A percentile compares a stretch with the other conserved stretches of the same genome.
These are phyloP conservation scores for Jaltomata sinuosa DNA, from an alignment of 257 asterid species.

Conservation along the genomic window DNA sequence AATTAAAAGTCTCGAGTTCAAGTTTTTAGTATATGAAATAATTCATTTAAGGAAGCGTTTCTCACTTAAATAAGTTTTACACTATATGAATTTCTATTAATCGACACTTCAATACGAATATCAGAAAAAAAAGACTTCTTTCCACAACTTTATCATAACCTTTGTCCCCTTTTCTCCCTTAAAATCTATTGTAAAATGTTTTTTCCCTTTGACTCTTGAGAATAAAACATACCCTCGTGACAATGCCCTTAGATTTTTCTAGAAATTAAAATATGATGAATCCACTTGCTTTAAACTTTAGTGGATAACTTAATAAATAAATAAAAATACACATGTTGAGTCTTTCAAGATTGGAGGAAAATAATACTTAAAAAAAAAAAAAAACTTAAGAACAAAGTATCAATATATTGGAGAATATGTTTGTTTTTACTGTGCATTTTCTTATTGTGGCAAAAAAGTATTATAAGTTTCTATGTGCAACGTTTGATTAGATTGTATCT, in stretches of 20 bases:
- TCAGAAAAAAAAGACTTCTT: neutral
- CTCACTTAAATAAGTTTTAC: neutral
- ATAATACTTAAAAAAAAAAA: neutral
- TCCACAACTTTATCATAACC: neutral
- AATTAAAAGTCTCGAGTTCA: fast-evolving
- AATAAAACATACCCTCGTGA: neutral
- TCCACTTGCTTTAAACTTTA: neutral
- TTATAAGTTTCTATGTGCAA: neutral
- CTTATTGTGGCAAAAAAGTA: too few relatives aligned
- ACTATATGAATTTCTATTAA: fast-evolving
- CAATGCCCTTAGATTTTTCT: neutral
- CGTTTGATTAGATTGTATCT: neutral
- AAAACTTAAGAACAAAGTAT: neutral
- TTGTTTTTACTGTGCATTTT: neutral
- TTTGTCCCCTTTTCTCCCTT: neutral
- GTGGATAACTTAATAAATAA: neutral
- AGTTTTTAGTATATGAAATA: fast-evolving
- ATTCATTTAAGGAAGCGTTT: neutral
- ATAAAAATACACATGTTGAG: neutral
- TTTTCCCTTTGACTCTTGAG: neutral
- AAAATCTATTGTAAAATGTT: neutral
- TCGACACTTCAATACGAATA: neutral
- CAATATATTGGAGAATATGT: neutral
- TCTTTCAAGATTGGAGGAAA: neutral
- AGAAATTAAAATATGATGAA: neutral